phyloP scores from a whole-genome alignment of 2,329 filamentous ascomycete genomes.

The Verticillium tricorpus region DNA sequence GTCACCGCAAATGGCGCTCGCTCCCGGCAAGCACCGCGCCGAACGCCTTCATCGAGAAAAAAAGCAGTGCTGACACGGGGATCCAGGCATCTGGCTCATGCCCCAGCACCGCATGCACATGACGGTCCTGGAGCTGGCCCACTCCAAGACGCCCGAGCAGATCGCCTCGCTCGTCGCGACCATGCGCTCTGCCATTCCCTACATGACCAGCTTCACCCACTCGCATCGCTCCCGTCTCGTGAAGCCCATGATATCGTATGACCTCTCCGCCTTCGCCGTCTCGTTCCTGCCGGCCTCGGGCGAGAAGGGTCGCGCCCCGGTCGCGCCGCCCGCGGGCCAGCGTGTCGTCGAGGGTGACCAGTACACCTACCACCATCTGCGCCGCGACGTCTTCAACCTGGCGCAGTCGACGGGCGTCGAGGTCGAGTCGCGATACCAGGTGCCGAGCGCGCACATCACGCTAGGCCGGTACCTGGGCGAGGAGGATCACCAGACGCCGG shows the following conservation, averaged over 20 bases:
- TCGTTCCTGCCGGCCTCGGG: slow-evolving; percentile 79
- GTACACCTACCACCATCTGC: slow-evolving; percentile 89
- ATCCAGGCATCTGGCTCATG: slow-evolving; percentile 78
- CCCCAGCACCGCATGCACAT: slow-evolving; percentile 74
- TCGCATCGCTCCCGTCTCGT: slow-evolving; percentile 69
- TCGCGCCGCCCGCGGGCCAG: slow-evolving; percentile 28
- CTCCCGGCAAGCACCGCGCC: neutral
- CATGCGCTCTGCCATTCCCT: slow-evolving; percentile 51
- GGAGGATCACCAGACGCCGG: slow-evolving; percentile 55
- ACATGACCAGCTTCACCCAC: slow-evolving; percentile 63
- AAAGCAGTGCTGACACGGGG: neutral
- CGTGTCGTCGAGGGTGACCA: slow-evolving; percentile 46
- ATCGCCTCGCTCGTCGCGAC: slow-evolving; percentile 58
- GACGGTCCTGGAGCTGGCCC: slow-evolving; percentile 80
- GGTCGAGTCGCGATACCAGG: slow-evolving; percentile 76
- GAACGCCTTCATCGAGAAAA: neutral
- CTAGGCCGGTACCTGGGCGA: slow-evolving; percentile 73
- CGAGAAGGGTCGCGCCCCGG: slow-evolving; percentile 36
- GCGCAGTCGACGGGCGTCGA: slow-evolving; percentile 59
- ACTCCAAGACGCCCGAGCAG: slow-evolving; percentile 66
- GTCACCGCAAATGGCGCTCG: slow-evolving; percentile 23
- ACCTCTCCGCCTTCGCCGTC: slow-evolving; percentile 78
- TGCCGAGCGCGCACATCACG: slow-evolving; percentile 86
- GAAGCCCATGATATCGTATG: slow-evolving; percentile 78
- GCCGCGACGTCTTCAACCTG: slow-evolving; percentile 68